Conservation (phyloP, 169 alveolate genomes). For the Plasmodium relictum region DNA sequence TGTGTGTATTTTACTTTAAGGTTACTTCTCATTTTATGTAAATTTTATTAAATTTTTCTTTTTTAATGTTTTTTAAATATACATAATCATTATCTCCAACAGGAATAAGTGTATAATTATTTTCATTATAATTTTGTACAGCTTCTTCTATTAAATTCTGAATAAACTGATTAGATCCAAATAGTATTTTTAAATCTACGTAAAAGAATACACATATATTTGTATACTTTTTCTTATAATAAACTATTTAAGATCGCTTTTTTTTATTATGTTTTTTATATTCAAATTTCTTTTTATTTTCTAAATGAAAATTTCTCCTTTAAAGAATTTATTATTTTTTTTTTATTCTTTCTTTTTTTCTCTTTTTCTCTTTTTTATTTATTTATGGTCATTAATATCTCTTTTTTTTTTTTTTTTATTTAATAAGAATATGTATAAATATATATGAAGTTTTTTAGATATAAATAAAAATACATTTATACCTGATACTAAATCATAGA, state of each 20-base stretch:
- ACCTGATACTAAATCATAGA: slow-evolving; percentile 63
- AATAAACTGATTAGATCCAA: slow-evolving; percentile 58
- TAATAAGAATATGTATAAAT: background rate
- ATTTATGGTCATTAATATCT: too few relatives aligned
- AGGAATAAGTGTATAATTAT: slow-evolving; percentile 35
- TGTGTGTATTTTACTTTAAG: background rate
- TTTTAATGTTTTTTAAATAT: background rate
- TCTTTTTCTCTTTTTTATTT: too few relatives aligned
- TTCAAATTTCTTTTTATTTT: background rate
- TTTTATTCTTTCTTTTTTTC: too few relatives aligned
- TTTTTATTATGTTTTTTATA: background rate
- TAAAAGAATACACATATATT: background rate
- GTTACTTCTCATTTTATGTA: background rate
- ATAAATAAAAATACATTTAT: background rate
- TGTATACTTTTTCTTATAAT: background rate
- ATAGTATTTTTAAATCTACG: slow-evolving; percentile 38
- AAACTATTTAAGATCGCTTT: background rate
- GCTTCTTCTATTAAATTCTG: slow-evolving; percentile 38
- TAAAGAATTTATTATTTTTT: too few relatives aligned
- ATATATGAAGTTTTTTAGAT: background rate
- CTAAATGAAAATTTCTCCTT: too few relatives aligned
- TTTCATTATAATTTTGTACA: slow-evolving; percentile 43
- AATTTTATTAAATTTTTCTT: background rate
- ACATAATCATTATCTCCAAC: slow-evolving; percentile 44
- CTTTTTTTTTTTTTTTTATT: background rate